Evolutionary conservation across 2,329 filamentous ascomycete genomes (phyloP).

Genomic region (Onygenales sp.): DNA sequence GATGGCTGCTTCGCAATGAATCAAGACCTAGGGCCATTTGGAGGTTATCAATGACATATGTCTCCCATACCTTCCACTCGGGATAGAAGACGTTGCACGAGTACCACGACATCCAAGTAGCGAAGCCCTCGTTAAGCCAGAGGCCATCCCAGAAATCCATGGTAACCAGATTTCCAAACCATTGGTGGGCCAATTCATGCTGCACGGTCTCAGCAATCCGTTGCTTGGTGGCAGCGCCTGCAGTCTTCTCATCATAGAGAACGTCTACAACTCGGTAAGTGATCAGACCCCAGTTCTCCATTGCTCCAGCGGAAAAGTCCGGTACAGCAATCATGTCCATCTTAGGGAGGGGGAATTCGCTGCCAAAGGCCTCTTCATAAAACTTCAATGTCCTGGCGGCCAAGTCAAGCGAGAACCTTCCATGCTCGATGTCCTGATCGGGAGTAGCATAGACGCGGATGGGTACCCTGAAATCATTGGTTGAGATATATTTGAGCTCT

Average conservation of each 20-base stretch:
- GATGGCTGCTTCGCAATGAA: conserved; percentile 86
- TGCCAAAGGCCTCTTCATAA: conserved; percentile 91
- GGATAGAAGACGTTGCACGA: conserved; percentile 92
- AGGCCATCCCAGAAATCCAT: conserved; percentile 99
- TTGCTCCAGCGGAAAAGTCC: conserved; percentile 89
- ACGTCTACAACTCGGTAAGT: conserved; percentile 91
- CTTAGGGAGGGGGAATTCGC: conserved; percentile 77
- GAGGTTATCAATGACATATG: conserved; percentile 85
- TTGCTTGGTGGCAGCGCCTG: conserved; percentile 81
- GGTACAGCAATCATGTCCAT: conserved; percentile 97
- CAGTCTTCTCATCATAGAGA: conserved; percentile 83
- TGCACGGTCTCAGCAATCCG: conserved; percentile 91
- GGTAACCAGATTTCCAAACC: conserved; percentile 95
- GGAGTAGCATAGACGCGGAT: conserved; percentile 90
- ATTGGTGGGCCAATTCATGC: conserved; percentile 94
- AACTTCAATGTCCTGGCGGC: conserved; percentile 84
- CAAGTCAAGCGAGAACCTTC: conserved; percentile 80
- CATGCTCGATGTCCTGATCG: conserved; percentile 82
- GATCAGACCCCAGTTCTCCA: conserved; percentile 97
- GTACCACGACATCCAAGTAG: conserved; percentile 90
- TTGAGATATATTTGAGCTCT: conserved; percentile 89
- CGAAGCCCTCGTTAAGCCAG: conserved; percentile 92
- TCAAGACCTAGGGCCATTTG: conserved; percentile 81
- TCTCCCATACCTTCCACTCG: conserved; percentile 97
- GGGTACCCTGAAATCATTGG: conserved; percentile 80